These are phyloP conservation scores for Irpex sp. DNA, from an alignment of 1,284 basidiomycete genomes.

Conservation along the genomic window DNA sequence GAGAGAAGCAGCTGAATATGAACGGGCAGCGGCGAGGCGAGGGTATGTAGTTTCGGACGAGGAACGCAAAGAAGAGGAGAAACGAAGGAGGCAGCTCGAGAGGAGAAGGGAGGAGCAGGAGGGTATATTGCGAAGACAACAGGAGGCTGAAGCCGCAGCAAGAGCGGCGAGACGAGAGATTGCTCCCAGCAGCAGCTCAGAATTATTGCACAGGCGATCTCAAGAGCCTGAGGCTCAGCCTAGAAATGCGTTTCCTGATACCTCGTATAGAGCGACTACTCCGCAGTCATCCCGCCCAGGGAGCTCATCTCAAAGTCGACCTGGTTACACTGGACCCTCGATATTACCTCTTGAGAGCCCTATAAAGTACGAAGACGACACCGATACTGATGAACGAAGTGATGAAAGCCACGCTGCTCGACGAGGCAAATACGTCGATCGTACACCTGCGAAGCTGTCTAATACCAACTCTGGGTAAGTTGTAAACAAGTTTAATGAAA, in stretches of 20 bases:
- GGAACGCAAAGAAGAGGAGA: conserved; percentile 22
- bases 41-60: conserved; percentile 18
- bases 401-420: conserved; percentile 6
- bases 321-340: conserved; percentile 24
- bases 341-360: conserved; percentile 44
- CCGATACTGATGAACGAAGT: conserved; percentile 24
- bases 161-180: conserved; percentile 28
- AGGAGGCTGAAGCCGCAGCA: conserved; percentile 37
- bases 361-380: conserved; percentile 33
- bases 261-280: conserved; percentile 2
- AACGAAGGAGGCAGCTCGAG: conserved; percentile 23
- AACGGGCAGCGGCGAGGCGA: conserved; percentile 21
- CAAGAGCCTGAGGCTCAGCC: conserved; percentile 10
- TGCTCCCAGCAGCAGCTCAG: conserved; percentile 10
- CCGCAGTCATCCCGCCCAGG: conserved; percentile 26
- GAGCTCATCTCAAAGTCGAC: conserved; percentile 19
- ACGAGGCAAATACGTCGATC: conserved; percentile 10
- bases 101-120: conserved; percentile 40
- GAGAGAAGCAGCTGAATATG: conserved; percentile 25
- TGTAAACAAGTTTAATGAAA: conserved; percentile 5
- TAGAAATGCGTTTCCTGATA: not conserved
- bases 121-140: conserved; percentile 44
- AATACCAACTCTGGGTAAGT: conserved; percentile 22
- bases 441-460: conserved; percentile 19
- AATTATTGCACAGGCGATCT: conserved; percentile 11